These are phyloP conservation scores for Yarrowia divulgata DNA, from an alignment of 805 yeast genomes.

Conservation along the genomic window DNA sequence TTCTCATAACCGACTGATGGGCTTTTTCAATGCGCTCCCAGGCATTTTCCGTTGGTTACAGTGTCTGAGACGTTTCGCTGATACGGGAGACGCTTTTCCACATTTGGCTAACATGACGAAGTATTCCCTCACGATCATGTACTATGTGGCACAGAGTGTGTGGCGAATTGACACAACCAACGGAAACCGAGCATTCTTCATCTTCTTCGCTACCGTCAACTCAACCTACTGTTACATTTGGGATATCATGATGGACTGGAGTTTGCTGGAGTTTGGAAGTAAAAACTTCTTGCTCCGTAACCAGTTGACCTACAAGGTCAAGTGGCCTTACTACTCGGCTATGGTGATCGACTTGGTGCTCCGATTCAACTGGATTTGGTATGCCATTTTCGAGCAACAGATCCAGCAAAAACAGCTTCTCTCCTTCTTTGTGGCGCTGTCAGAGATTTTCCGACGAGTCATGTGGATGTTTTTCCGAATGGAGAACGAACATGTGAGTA, in stretches of 20 bases:
- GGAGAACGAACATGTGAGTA: conserved; percentile 95
- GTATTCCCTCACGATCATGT: conserved; percentile 69
- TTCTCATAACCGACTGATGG: conserved; percentile 74
- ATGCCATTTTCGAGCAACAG: conserved; percentile 75
- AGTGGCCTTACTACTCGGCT: conserved; percentile 73
- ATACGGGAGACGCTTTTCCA: conserved; percentile 95
- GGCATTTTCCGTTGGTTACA: conserved; percentile 90
- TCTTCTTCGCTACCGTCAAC: conserved; percentile 76
- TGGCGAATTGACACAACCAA: conserved; percentile 69
- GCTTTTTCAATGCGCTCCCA: conserved; percentile 84
- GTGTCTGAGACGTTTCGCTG: conserved; percentile 88
- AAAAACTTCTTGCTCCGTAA: conserved; percentile 69
- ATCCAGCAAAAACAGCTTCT: conserved; percentile 89
- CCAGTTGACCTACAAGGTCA: conserved; percentile 67
- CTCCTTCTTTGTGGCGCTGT: conserved; percentile 80
- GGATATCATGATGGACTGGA: conserved; percentile 98
- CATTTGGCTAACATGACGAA: conserved; percentile 89
- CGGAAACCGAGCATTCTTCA: conserved; percentile 62
- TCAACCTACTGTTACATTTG: conserved; percentile 74
- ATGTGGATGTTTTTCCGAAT: conserved; percentile 92
- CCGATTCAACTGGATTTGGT: conserved; percentile 92
- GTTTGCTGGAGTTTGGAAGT: conserved; percentile 73
- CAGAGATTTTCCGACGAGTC: conserved; percentile 82
- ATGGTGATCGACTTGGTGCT: conserved; percentile 75
- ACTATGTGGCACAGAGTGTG: conserved; percentile 75